Base-by-base conservation (phyloP, 441 rosid species). In the Arabidopsis hybrid region DNA sequence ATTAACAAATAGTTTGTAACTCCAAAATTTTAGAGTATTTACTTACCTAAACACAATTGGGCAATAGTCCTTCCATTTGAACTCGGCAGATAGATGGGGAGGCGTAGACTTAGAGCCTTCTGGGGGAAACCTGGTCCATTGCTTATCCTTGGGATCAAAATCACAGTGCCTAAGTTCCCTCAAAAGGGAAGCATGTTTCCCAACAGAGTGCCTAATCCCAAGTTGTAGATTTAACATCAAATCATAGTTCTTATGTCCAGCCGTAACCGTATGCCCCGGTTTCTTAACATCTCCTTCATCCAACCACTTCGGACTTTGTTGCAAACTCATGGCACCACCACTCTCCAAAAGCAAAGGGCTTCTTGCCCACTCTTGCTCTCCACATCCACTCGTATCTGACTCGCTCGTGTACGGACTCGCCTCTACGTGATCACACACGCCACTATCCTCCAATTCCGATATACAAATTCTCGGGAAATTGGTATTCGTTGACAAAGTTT, bases 101-200 rank as follows among this genome's bases (percentile, higher is more conserved):
- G 84, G 89, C 8, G 89, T 86, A 46, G 60, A 76, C 65, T 83
- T 85, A 8, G 89, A 85, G 4, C 89, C 89, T 75, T 83, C 89
- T 0, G 85, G 81, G 0, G 89, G 87, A 75, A 85, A 85, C 79
- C 89, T 83, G 0, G 85, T 83, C 89, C 89, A 85, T 72, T 80
- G 83, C 75, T 85, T 85, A 79, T 85, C 87, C 55, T 78, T 85
- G 4, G 87, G 89, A 71, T 85, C 87, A 75, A 85, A 85, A 84
- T 85, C 89, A 67, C 78, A 69, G 32, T 65, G 77, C 71, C 72
- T 80, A 66, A 85, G 66, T 18, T 82, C 84, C 35, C 81, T 78
- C n/a, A 75, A 46, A 11, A 45, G 40, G 0, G 85, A 82, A 67
- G 78, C 83, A 72, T 80, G 84, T 73, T 80, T 85, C 45, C 89